Evolutionary conservation across 2,329 filamentous ascomycete species (phyloP).

Genomic region (Cordyceps farinosa): DNA sequence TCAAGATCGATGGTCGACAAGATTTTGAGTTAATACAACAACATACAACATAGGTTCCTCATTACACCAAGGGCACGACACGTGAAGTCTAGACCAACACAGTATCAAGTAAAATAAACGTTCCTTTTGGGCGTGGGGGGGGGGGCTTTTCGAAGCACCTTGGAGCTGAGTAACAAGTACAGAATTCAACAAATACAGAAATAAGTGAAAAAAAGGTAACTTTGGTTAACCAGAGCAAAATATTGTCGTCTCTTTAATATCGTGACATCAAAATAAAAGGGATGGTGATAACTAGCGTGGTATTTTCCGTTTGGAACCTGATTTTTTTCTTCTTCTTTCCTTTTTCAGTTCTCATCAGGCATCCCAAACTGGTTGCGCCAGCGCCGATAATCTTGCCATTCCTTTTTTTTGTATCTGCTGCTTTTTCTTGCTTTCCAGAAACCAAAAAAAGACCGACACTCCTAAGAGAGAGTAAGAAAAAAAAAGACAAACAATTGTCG

Average conservation of each 20-base stretch:
- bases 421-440: slow-evolving; percentile 4
- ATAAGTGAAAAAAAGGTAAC: not conserved
- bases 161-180: not conserved
- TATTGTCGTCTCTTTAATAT: not conserved
- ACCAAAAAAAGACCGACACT: not conserved
- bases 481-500: not conserved
- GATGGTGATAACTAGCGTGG: not conserved
- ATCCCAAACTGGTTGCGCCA: slow-evolving; percentile 7
- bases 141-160: not conserved
- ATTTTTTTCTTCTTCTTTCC: not conserved
- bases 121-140: too few relatives aligned
- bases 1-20: too few relatives aligned
- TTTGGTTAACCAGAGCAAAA: not conserved
- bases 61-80: too few relatives aligned
- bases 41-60: too few relatives aligned
- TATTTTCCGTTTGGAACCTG: not conserved
- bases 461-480: not conserved
- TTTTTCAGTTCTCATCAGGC: slow-evolving; percentile 4
- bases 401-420: not conserved
- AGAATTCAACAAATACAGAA: not conserved
- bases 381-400: not conserved
- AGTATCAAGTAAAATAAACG: too few relatives aligned
- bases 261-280: not conserved
- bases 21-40: too few relatives aligned
- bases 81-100: too few relatives aligned